Conservation (phyloP, 78 protist genomes). For the Monosiga brevicollis region DNA sequence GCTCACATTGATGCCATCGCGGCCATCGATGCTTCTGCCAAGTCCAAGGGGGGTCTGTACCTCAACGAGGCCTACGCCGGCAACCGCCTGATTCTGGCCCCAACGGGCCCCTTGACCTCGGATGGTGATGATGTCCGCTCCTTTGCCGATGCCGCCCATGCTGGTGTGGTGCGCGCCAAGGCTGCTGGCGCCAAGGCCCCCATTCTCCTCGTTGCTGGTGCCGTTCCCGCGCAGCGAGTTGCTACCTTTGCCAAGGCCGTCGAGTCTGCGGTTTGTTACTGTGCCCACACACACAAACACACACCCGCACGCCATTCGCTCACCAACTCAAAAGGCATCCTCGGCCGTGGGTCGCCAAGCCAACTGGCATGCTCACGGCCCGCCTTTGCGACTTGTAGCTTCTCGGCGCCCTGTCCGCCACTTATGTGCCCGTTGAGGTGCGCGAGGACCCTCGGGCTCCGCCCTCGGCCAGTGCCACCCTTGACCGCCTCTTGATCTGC, state of each 20-base stretch:
- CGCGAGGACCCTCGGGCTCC: not conserved
- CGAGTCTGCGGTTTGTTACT: too few relatives aligned
- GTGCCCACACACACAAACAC: too few relatives aligned
- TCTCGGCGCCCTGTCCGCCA: not conserved
- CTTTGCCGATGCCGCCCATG: constrained; percentile 3
- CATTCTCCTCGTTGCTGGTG: not conserved
- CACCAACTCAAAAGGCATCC: too few relatives aligned
- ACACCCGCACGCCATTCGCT: too few relatives aligned
- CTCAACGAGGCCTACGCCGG: too few relatives aligned
- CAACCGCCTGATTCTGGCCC: not conserved
- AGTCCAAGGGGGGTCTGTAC: too few relatives aligned
- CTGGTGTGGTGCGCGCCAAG: not conserved
- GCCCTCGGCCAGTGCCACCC: not conserved
- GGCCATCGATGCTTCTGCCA: too few relatives aligned
- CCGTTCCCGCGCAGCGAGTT: not conserved
- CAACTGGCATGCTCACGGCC: not conserved
- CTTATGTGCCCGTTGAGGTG: not conserved
- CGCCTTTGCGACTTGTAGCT: not conserved
- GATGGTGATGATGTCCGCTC: constrained; percentile 13
- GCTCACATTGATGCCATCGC: too few relatives aligned
- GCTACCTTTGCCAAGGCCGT: not conserved
- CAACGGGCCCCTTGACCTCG: constrained; percentile 3
- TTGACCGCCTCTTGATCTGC: not conserved
- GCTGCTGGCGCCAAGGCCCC: constrained; percentile 6
- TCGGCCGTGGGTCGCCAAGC: not conserved